Conservation (phyloP, 768 basidiomycete genomes). For the Calocybe gangraenosa region DNA sequence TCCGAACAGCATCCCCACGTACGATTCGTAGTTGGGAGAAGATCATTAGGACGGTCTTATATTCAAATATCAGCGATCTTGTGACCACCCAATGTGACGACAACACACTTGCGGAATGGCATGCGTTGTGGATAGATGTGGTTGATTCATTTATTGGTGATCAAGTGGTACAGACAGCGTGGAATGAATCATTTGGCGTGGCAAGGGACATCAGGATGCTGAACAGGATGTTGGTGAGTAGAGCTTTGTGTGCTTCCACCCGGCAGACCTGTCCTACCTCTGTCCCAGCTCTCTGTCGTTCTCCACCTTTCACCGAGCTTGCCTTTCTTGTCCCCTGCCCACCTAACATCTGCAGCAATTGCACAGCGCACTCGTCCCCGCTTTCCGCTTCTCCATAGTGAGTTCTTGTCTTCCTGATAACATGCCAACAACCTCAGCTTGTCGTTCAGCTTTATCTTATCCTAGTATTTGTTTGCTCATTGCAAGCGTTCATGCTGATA, state of each 20-base stretch:
- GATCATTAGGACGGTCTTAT: slow-evolving; percentile 46
- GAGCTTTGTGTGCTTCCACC: neutral
- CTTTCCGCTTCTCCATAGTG: slow-evolving; percentile 54
- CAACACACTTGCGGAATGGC: slow-evolving; percentile 50
- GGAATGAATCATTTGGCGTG: slow-evolving; percentile 60
- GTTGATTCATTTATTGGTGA: slow-evolving; percentile 59
- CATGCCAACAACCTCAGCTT: neutral
- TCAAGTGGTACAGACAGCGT: slow-evolving; percentile 33
- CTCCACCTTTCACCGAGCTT: slow-evolving; percentile 42
- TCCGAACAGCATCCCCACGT: slow-evolving; percentile 66
- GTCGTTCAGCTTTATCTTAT: slow-evolving; percentile 60
- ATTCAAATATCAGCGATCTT: slow-evolving; percentile 19
- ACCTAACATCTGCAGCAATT: slow-evolving; percentile 37
- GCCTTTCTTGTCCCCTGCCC: slow-evolving; percentile 49
- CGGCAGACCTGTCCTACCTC: neutral
- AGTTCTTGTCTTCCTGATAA: slow-evolving; percentile 16
- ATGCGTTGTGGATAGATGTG: slow-evolving; percentile 46
- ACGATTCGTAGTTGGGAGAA: slow-evolving; percentile 45
- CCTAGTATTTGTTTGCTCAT: slow-evolving; percentile 81
- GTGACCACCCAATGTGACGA: slow-evolving; percentile 12
- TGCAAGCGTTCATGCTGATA: slow-evolving; percentile 73
- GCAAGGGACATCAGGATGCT: slow-evolving; percentile 58
- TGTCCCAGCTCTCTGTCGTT: slow-evolving; percentile 39
- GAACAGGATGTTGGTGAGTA: slow-evolving; percentile 55
- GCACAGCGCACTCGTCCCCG: slow-evolving; percentile 55